Conservation (phyloP, 805 yeast genomes). For the Ogataea saltuana region DNA sequence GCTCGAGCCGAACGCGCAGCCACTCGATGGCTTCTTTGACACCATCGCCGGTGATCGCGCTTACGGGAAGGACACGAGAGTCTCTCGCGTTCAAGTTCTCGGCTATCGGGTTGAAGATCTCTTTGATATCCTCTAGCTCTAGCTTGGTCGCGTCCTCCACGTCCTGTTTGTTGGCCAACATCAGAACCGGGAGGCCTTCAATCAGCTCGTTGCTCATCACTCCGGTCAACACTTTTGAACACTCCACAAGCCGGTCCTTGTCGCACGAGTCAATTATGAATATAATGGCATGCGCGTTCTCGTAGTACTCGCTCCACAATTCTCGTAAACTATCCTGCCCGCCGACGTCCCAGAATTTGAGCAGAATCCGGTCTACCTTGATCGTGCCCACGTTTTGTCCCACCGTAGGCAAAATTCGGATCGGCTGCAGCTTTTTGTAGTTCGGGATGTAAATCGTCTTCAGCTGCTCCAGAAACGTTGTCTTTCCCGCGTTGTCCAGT, state of each 20-base stretch:
- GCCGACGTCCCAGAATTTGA: conserved; percentile 96
- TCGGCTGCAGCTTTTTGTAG: conserved; percentile 49
- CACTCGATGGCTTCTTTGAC: conserved; percentile 86
- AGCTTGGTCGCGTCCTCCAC: conserved; percentile 52
- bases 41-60: conserved; percentile 84
- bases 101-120: conserved; percentile 80
- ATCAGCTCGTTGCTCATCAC: conserved; percentile 59
- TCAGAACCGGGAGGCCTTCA: conserved; percentile 84
- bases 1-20: conserved; percentile 70
- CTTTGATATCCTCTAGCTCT: conserved; percentile 78
- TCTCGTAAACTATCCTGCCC: conserved; percentile 86
- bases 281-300: conserved; percentile 85
- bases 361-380: conserved; percentile 36
- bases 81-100: conserved; percentile 88
- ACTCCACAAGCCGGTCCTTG: conserved; percentile 77
- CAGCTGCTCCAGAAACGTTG: conserved; percentile 70
- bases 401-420: conserved; percentile 84
- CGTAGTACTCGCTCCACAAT: conserved; percentile 86
- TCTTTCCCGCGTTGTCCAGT: conserved; percentile 94
- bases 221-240: conserved; percentile 62
- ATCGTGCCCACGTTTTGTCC: conserved; percentile 80
- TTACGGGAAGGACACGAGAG: conserved; percentile 83
- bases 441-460: conserved; percentile 53
- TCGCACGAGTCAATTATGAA: conserved; percentile 94
- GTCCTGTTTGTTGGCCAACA: conserved; percentile 96